Evolutionary conservation across 345 rosid species (phyloP).

Genomic region (Euphorbia peplus): DNA sequence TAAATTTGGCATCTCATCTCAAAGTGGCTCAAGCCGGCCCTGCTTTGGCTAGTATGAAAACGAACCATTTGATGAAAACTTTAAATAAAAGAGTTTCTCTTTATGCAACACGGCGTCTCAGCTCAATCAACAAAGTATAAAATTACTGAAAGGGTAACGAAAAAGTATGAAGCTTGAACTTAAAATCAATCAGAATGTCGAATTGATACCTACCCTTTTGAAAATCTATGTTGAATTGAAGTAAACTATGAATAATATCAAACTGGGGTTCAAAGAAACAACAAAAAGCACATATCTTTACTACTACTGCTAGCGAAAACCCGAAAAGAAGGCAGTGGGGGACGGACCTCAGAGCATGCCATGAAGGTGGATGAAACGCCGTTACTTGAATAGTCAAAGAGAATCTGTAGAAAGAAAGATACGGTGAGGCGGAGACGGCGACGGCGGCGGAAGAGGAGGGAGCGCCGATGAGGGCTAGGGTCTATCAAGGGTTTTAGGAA

Average conservation of each 20-base stretch:
- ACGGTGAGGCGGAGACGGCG: not conserved
- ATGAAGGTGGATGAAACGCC: not conserved
- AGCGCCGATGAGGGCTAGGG: not conserved
- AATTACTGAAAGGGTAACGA: too few relatives aligned
- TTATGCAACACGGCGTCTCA: not conserved
- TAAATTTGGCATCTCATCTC: too few relatives aligned
- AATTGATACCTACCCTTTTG: not conserved
- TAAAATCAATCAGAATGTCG: not conserved
- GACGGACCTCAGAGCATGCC: slow-evolving; percentile 9
- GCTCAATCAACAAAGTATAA: not conserved
- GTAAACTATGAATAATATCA: too few relatives aligned
- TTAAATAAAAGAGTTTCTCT: not conserved
- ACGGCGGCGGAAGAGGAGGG: not conserved
- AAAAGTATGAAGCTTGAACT: not conserved
- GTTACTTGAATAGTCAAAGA: not conserved
- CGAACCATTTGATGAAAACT: not conserved
- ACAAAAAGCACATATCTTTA: not conserved
- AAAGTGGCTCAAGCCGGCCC: too few relatives aligned
- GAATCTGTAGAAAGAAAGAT: not conserved
- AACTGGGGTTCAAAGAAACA: not conserved
- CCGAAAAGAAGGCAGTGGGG: not conserved
- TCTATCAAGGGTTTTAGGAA: slow-evolving; percentile 6
- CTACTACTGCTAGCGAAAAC: not conserved
- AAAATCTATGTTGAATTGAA: not conserved
- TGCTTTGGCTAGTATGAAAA: not conserved